These are phyloP conservation scores for Neurospora terricola DNA, from an alignment of 495 filamentous ascomycete genomes.

Conservation along the genomic window DNA sequence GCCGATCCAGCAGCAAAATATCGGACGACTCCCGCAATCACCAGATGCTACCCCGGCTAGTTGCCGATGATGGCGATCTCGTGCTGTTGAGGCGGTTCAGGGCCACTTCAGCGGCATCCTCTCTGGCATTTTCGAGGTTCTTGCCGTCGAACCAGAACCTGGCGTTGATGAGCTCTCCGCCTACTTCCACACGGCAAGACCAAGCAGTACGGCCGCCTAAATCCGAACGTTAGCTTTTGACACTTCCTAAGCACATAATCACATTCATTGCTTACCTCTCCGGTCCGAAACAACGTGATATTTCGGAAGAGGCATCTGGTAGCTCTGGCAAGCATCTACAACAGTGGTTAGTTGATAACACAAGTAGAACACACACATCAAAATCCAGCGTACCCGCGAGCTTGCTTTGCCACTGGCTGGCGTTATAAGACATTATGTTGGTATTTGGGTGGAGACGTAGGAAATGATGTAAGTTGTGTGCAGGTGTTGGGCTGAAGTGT, in stretches of 20 bases:
- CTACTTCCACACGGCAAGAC: constrained; percentile 62
- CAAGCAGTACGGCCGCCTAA: constrained; percentile 84
- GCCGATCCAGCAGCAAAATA: not conserved
- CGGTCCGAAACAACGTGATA: constrained; percentile 70
- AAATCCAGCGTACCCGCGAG: constrained; percentile 14
- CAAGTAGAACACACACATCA: not conserved
- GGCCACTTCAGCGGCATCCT: constrained; percentile 78
- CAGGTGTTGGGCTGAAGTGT: not conserved
- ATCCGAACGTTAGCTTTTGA: not conserved
- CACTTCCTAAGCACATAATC: not conserved
- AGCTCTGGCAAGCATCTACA: constrained; percentile 51
- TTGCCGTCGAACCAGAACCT: constrained; percentile 90
- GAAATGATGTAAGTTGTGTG: not conserved
- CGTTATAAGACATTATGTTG: constrained; percentile 11
- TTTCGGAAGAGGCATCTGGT: constrained; percentile 44
- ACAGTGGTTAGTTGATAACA: not conserved
- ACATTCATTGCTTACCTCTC: constrained; percentile 48
- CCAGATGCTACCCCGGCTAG: constrained; percentile 10
- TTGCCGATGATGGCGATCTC: constrained; percentile 12
- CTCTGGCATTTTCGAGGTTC: constrained; percentile 75
- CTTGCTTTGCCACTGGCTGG: constrained; percentile 17
- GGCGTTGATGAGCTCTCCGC: constrained; percentile 46
- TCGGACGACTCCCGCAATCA: not conserved
- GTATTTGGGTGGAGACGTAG: not conserved
- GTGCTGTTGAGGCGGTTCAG: constrained; percentile 36